phyloP scores from a whole-genome alignment of 768 basidiomycete genomes.

The Lactarius sanguifluus region DNA sequence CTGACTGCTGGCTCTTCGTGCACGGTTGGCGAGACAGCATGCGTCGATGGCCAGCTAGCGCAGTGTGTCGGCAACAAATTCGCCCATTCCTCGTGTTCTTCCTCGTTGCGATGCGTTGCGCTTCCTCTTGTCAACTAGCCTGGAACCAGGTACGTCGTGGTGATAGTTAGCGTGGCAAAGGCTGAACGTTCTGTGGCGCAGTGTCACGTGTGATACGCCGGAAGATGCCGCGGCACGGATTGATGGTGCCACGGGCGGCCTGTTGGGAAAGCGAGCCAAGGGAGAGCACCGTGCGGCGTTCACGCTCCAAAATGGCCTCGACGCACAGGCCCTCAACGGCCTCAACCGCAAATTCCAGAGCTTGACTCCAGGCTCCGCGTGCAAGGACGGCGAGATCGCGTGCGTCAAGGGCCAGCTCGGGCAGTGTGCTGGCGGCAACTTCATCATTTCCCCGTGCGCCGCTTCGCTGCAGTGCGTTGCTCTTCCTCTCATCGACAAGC shows the following conservation, averaged over 20 bases:
- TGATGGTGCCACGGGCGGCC: constrained; percentile 33
- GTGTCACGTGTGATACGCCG: constrained; percentile 34
- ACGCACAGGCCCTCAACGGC: constrained; percentile 33
- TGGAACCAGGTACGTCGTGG: constrained; percentile 34
- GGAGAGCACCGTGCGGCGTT: constrained; percentile 27
- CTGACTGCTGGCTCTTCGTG: constrained; percentile 35
- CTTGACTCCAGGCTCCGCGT: constrained; percentile 35
- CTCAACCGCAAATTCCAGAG: constrained; percentile 31
- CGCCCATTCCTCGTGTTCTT: constrained; percentile 23
- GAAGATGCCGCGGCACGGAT: constrained; percentile 33
- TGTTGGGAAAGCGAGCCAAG: constrained; percentile 2
- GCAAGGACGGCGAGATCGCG: constrained; percentile 37
- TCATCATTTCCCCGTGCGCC: constrained; percentile 27
- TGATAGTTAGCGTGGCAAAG: background rate
- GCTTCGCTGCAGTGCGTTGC: constrained; percentile 30
- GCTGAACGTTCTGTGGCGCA: constrained; percentile 7
- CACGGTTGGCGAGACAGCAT: constrained; percentile 37
- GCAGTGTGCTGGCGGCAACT: constrained; percentile 31
- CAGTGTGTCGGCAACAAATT: constrained; percentile 32
- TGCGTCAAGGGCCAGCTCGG: constrained; percentile 28
- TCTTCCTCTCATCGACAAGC: constrained; percentile 36
- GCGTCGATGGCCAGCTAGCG: constrained; percentile 27
- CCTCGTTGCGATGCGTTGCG: constrained; percentile 29
- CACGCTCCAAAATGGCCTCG: constrained; percentile 30
- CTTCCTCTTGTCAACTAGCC: constrained; percentile 36